Conservation (phyloP, 1,284 basidiomycete genomes). For the Pterulicium gracile region DNA sequence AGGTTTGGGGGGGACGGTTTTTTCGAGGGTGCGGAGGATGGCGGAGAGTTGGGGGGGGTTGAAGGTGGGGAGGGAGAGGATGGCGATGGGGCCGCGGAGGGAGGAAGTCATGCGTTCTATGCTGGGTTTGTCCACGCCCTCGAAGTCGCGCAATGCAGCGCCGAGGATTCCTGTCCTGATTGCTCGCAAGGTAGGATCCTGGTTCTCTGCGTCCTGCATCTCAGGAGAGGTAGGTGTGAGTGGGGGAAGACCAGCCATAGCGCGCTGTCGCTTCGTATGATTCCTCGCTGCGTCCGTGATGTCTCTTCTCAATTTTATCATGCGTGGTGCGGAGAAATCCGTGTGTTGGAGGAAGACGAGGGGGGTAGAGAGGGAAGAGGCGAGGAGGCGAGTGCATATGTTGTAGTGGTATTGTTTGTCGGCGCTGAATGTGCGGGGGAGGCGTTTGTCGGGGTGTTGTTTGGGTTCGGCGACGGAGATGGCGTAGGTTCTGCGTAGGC, state of each 20-base stretch:
- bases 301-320: constrained; percentile 56
- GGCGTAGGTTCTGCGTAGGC: constrained; percentile 27
- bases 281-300: constrained; percentile 43
- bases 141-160: constrained; percentile 51
- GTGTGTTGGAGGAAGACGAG: constrained; percentile 63
- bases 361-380: constrained; percentile 39
- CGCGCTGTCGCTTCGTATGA: constrained; percentile 18
- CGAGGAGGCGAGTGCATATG: constrained; percentile 59
- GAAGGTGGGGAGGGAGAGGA: constrained; percentile 55
- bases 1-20: constrained; percentile 47
- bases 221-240: constrained; percentile 25
- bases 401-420: constrained; percentile 69
- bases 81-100: constrained; percentile 49
- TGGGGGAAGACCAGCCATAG: not conserved
- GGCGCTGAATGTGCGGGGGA: constrained; percentile 53
- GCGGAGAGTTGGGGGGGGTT: constrained; percentile 61
- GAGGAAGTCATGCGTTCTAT: constrained; percentile 41
- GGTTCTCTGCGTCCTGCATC: constrained; percentile 24
- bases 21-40: constrained; percentile 57
- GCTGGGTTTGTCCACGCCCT: constrained; percentile 35
- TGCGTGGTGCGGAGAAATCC: constrained; percentile 52
- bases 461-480: constrained; percentile 48
- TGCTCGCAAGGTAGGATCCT: constrained; percentile 27
- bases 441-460: constrained; percentile 37
- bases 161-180: constrained; percentile 67